phyloP scores from a whole-genome alignment of 768 basidiomycete genomes.

The Russula virescens region DNA sequence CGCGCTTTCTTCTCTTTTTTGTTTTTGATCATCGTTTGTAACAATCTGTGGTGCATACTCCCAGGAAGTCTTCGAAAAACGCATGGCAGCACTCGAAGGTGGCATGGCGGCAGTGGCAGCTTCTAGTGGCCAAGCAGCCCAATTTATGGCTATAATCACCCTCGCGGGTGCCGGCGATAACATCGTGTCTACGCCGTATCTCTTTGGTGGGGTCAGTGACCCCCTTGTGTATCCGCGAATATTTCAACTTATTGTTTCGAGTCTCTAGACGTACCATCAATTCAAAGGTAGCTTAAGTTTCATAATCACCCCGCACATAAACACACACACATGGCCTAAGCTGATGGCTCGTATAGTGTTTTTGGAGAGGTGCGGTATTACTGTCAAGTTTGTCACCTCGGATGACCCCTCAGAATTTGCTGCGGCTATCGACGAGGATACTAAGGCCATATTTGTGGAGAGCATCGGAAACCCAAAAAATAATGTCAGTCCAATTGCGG shows the following conservation, averaged over 20 bases:
- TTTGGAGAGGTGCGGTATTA: conserved; percentile 60
- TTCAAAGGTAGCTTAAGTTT: conserved; percentile 56
- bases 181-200: conserved; percentile 61
- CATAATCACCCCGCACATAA: neutral
- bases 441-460: conserved; percentile 72
- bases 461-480: conserved; percentile 77
- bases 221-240: neutral
- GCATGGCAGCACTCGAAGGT: conserved; percentile 76
- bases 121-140: conserved; percentile 70
- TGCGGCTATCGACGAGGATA: conserved; percentile 68
- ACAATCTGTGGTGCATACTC: neutral
- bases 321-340: too few species aligned
- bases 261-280: conserved; percentile 55
- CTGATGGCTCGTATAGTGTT: conserved; percentile 53
- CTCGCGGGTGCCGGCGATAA: conserved; percentile 68
- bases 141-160: conserved; percentile 47
- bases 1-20: conserved; percentile 11
- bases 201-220: conserved; percentile 61
- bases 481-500: too few species aligned
- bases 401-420: conserved; percentile 52
- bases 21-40: too few species aligned
- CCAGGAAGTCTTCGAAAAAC: conserved; percentile 73
- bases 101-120: too few species aligned
- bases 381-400: conserved; percentile 53
- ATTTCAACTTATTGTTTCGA: neutral